Evolutionary conservation across 2,329 filamentous ascomycete genomes (phyloP), one percentile per base, ranked within the genome.

Genomic region (Calonectria ilicicola): DNA sequence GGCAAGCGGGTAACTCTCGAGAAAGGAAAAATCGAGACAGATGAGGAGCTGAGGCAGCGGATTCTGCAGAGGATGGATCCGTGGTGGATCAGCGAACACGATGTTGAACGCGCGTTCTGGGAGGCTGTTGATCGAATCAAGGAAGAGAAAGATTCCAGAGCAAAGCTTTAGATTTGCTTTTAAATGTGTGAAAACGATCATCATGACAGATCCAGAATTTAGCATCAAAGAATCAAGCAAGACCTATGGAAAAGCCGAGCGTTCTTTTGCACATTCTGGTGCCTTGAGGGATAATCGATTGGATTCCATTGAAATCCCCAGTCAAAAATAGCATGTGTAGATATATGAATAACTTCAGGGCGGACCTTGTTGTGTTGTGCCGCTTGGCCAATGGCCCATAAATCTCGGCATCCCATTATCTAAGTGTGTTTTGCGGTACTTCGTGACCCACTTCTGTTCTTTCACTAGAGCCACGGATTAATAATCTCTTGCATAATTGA

Each of bases 21-120:
- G 44, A 74, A 76, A 49, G 78, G 69, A 0, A 69, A 74, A 46
- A 62, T 40, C 2, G 82, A 85, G 73, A 84, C 83, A 6, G 85
- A 88, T 29, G 81, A 82, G 56, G 79, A 82, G 58, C 74, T 87
- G 46, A 74, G 82, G 53, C 46, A 74, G 1, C 79, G 83, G 65
- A 83, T 87, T 74, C 79, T 72, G 27, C 81, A 74, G 23, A 79
- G 86, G 5, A 78, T 80, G 2, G 82, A 86, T 67, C 82, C 83
- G 6, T 80, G 76, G 19, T 88, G 86, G 87, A 81, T 88, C 35
- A 84, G 85, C 23, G 86, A 87, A 73, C 86, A 88, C 76, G 85
- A 88, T 76, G 86, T 87, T 10, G 81, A 84, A 65, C 74, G 75
- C 12, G 80, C 83, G 14, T 87, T 86, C 40, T 27, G 40, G 32